Evolutionary conservation across 1,284 basidiomycete species (phyloP).

Genomic region (Somion occarium): DNA sequence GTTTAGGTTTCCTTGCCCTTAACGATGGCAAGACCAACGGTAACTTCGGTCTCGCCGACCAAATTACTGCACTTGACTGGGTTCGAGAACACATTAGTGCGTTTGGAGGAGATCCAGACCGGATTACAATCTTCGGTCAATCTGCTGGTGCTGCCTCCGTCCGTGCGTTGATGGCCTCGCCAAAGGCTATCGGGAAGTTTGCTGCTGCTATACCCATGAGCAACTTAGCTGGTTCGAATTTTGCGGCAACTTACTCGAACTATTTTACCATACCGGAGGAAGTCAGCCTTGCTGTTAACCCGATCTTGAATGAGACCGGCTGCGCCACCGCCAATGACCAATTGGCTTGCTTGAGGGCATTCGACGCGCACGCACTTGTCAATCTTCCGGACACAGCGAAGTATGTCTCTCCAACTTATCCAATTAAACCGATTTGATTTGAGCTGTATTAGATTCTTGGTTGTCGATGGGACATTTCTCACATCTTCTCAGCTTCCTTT

Average conservation of each 20-base stretch:
- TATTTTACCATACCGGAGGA: constrained; percentile 34
- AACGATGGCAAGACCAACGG: constrained; percentile 34
- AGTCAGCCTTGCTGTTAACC: constrained; percentile 26
- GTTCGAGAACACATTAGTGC: constrained; percentile 30
- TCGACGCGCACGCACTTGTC: constrained; percentile 29
- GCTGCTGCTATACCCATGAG: constrained; percentile 43
- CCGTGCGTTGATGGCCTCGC: constrained; percentile 38
- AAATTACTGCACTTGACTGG: constrained; percentile 33
- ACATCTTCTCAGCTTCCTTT: constrained; percentile 34
- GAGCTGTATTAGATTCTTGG: constrained; percentile 30
- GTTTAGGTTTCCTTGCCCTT: constrained; percentile 37
- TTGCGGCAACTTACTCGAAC: constrained; percentile 36
- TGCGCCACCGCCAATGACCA: constrained; percentile 25
- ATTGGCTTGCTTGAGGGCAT: constrained; percentile 28
- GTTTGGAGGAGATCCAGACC: constrained; percentile 33
- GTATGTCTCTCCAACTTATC: too few relatives aligned
- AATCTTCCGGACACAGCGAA: constrained; percentile 30
- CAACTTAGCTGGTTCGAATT: constrained; percentile 42
- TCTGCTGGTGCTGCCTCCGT: constrained; percentile 35
- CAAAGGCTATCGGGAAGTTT: constrained; percentile 40
- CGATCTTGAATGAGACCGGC: constrained; percentile 31
- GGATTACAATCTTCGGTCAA: constrained; percentile 37
- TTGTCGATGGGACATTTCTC: constrained; percentile 42
- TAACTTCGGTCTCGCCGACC: constrained; percentile 38
- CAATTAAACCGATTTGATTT: too few relatives aligned